Conservation (phyloP, 75 land plant genomes). For the Pinus tabuliformis region DNA sequence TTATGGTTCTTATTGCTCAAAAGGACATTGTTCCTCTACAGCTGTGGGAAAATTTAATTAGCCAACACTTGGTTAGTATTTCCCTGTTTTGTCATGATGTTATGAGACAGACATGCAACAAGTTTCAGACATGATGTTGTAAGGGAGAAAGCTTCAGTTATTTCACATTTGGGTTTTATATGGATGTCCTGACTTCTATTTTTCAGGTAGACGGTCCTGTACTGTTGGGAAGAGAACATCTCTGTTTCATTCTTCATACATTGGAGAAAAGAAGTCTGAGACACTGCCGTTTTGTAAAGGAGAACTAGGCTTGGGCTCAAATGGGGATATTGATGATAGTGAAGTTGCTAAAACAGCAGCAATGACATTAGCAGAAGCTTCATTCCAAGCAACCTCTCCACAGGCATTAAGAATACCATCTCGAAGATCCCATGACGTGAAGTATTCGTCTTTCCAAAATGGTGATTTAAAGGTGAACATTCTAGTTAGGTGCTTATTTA, state of each 20-base stretch:
- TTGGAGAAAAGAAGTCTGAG: constrained; percentile 23
- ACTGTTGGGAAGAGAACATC: constrained; percentile 86
- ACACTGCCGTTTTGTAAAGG: background rate
- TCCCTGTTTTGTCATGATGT: background rate
- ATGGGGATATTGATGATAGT: constrained; percentile 32
- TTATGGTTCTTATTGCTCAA: background rate
- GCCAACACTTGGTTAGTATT: background rate
- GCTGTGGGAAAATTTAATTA: background rate
- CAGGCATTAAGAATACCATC: constrained; percentile 58
- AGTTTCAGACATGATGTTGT: background rate
- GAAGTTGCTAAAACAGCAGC: constrained; percentile 73
- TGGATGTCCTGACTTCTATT: background rate
- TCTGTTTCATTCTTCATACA: constrained; percentile 45
- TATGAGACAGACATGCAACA: background rate
- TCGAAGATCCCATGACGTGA: constrained; percentile 33
- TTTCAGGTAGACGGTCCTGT: constrained; percentile 4
- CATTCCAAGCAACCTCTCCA: constrained; percentile 70
- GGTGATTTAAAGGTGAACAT: constrained; percentile 42
- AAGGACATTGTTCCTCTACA: too few relatives aligned
- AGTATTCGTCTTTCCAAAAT: constrained; percentile 39
- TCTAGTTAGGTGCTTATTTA: background rate
- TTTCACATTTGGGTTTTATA: background rate
- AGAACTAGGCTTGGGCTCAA: background rate
- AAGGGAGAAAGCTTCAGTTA: background rate
- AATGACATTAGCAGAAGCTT: constrained; percentile 66